phyloP scores from a whole-genome alignment of 2,329 filamentous ascomycete species.

The Blastomyces silverae region DNA sequence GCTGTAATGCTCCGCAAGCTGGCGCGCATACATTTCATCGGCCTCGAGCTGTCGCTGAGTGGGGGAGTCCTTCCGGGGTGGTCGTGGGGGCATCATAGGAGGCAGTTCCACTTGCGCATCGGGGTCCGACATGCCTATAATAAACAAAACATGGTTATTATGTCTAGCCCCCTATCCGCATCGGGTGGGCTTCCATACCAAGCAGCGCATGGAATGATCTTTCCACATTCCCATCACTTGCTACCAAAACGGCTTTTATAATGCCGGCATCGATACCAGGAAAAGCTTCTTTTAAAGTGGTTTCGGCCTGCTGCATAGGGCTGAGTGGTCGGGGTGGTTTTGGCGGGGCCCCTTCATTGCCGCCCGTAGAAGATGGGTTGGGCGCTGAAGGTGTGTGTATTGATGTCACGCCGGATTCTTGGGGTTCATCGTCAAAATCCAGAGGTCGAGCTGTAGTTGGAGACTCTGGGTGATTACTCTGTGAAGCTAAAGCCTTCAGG shows the following conservation, averaged over 20 bases:
- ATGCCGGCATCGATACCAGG: constrained; percentile 72
- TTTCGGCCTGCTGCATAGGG: constrained; percentile 76
- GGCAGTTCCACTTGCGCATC: constrained; percentile 59
- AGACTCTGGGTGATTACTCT: constrained; percentile 41
- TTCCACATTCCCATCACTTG: constrained; percentile 81
- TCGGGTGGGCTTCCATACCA: constrained; percentile 46
- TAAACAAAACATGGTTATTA: constrained; percentile 5
- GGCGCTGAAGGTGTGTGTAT: constrained; percentile 26
- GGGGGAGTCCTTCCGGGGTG: constrained; percentile 50
- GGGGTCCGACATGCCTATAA: constrained; percentile 68
- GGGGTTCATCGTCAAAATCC: constrained; percentile 53
- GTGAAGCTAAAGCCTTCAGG: constrained; percentile 31
- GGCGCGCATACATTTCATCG: constrained; percentile 85
- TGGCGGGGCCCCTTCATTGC: constrained; percentile 50
- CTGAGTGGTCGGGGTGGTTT: constrained; percentile 81
- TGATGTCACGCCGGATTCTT: constrained; percentile 34
- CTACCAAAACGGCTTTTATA: constrained; percentile 78
- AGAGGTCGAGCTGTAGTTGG: constrained; percentile 52
- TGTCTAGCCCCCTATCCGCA: background rate
- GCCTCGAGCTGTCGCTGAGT: constrained; percentile 76
- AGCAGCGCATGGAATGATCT: constrained; percentile 92
- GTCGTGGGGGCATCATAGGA: constrained; percentile 75
- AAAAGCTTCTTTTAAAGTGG: constrained; percentile 88
- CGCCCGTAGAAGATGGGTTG: constrained; percentile 25
- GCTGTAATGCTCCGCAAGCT: constrained; percentile 86